phyloP scores from a whole-genome alignment of 2,329 filamentous ascomycete species.

The Venturia carpophila region DNA sequence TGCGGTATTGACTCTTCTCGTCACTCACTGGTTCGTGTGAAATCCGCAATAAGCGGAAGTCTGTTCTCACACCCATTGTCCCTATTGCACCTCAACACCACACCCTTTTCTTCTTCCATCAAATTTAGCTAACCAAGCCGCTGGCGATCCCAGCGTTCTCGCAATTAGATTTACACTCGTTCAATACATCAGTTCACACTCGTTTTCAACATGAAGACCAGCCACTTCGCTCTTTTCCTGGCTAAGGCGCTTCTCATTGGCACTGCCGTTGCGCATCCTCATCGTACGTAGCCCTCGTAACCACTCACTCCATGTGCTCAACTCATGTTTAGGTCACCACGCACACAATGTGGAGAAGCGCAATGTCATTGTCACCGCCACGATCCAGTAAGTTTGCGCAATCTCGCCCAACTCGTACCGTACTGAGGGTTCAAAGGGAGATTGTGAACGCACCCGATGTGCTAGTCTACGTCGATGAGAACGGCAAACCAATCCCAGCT shows the following conservation, averaged over 20 bases:
- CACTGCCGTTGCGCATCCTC: conserved; percentile 7
- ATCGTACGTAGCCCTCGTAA: neutral
- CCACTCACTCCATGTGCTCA: neutral
- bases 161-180: neutral
- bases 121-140: neutral
- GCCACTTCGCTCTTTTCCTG: conserved; percentile 10
- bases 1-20: neutral
- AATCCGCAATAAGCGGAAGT: neutral
- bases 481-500: conserved; percentile 43
- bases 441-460: conserved; percentile 42
- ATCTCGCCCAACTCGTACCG: neutral
- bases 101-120: neutral
- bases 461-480: conserved; percentile 53
- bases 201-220: conserved; percentile 8
- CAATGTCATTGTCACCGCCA: conserved; percentile 1
- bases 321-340: conserved; percentile 8
- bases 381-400: conserved; percentile 28
- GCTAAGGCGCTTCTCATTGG: conserved; percentile 5
- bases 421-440: neutral
- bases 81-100: neutral
- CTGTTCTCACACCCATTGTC: no score
- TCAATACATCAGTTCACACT: neutral
- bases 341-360: neutral
- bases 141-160: conserved; percentile 4
- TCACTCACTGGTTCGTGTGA: no score